phyloP scores from a whole-genome alignment of 352 stramenopile genomes.

The Globisporangium paroecandrum region DNA sequence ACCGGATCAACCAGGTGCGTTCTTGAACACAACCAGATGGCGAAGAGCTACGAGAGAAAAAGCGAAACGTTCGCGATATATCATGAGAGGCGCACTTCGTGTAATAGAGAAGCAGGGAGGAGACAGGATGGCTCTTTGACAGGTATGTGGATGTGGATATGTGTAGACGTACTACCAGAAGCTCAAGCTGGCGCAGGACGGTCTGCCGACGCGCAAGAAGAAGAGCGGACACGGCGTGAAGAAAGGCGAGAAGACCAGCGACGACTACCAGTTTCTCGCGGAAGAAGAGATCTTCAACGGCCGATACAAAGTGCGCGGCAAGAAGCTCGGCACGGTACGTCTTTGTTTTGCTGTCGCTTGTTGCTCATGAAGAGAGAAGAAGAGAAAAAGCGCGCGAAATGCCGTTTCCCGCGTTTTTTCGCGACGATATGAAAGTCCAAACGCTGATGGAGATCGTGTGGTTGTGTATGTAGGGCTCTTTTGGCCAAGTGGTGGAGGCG shows the following conservation, averaged over 20 bases:
- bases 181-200: slow-evolving; percentile 52
- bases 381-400: slow-evolving; percentile 2
- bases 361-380: background rate
- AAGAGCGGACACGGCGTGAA: slow-evolving; percentile 35
- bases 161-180: slow-evolving; percentile 82
- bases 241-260: slow-evolving; percentile 24
- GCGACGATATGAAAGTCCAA: too few species aligned
- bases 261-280: slow-evolving; percentile 57
- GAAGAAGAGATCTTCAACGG: slow-evolving; percentile 77
- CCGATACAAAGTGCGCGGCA: slow-evolving; percentile 67
- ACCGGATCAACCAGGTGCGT: slow-evolving; percentile 92
- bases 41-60: slow-evolving; percentile 1
- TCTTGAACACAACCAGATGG: slow-evolving; percentile 2
- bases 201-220: slow-evolving; percentile 50
- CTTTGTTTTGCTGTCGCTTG: background rate
- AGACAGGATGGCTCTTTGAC: slow-evolving; percentile 5
- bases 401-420: slow-evolving; percentile 8
- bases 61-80: background rate
- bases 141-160: slow-evolving; percentile 6
- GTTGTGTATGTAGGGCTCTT: slow-evolving; percentile 53
- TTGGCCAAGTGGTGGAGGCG: slow-evolving; percentile 79
- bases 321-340: slow-evolving; percentile 66
- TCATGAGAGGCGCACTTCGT: background rate
- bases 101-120: too few species aligned
- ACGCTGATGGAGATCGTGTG: slow-evolving; percentile 18